Evolutionary conservation across 495 filamentous ascomycete species (phyloP).

Genomic region (Xylaria flabelliformis): DNA sequence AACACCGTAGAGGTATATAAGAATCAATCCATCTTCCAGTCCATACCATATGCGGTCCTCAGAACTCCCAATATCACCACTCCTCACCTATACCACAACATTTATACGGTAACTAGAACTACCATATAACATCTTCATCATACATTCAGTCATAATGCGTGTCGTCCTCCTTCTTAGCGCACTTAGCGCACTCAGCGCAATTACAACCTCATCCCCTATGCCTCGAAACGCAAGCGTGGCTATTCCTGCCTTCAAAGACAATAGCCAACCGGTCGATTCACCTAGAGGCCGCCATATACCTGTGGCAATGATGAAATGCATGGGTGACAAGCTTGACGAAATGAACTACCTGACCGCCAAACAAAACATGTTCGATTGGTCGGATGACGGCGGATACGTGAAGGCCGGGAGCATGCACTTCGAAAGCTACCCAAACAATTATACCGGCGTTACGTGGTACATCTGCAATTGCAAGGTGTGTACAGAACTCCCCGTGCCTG

Average conservation of each 20-base stretch:
- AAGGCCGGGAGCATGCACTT: not conserved
- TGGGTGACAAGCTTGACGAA: not conserved
- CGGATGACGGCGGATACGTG: not conserved
- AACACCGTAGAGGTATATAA: not conserved
- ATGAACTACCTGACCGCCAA: slow-evolving; percentile 1
- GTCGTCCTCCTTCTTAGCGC: not conserved
- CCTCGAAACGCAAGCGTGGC: not conserved
- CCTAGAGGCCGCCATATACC: not conserved
- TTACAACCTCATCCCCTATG: not conserved
- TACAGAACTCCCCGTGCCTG: not conserved
- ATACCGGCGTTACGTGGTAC: slow-evolving; percentile 28
- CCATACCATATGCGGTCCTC: not conserved
- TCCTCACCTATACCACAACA: not conserved
- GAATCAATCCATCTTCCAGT: not conserved
- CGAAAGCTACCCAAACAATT: not conserved
- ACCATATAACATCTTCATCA: not conserved
- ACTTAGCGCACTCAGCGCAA: not conserved
- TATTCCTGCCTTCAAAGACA: not conserved
- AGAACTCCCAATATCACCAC: no score
- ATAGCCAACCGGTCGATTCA: not conserved
- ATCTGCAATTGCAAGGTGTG: slow-evolving; percentile 60
- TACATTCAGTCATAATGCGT: not conserved
- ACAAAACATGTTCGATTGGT: not conserved
- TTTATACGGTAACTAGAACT: not conserved
- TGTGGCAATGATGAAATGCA: not conserved